Percentiles rank a stretch among this genome's conserved stretches.
These are phyloP conservation scores for Tylopilus felleus DNA, from an alignment of 768 basidiomycete genomes.

Conservation along the genomic window DNA sequence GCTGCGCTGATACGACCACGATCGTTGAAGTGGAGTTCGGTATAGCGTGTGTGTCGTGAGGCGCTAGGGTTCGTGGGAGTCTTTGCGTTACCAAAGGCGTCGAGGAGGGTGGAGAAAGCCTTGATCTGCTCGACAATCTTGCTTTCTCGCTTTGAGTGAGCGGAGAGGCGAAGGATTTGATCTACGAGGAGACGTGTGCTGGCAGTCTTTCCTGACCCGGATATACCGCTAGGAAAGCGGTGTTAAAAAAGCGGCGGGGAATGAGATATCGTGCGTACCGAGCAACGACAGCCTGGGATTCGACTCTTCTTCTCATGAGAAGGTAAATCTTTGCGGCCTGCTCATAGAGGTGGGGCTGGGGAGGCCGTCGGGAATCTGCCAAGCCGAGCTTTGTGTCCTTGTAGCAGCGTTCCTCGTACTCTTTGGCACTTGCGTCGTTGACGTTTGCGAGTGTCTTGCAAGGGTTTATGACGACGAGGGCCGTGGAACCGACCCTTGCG, in stretches of 20 bases:
- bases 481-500: constrained; percentile 46
- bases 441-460: constrained; percentile 53
- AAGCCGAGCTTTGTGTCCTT: constrained; percentile 47
- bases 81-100: constrained; percentile 67
- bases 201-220: constrained; percentile 59
- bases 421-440: constrained; percentile 54
- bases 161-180: constrained; percentile 58
- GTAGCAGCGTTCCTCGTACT: constrained; percentile 55
- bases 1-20: constrained; percentile 54
- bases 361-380: constrained; percentile 34
- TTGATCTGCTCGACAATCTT: constrained; percentile 54
- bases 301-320: constrained; percentile 50
- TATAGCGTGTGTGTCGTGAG: constrained; percentile 56
- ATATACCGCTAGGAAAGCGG: constrained; percentile 47
- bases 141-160: constrained; percentile 53
- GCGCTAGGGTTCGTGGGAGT: constrained; percentile 60
- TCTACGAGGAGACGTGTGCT: constrained; percentile 50
- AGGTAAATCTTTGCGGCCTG: constrained; percentile 58
- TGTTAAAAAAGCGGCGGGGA: constrained; percentile 13
- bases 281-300: constrained; percentile 56
- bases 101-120: constrained; percentile 52
- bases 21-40: constrained; percentile 60
- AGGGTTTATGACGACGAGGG: constrained; percentile 59
- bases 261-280: constrained; percentile 36
- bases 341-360: constrained; percentile 62